These are phyloP conservation scores for Liriodendron chinense DNA, from an alignment of 164 flowering plant species.

Conservation along the genomic window DNA sequence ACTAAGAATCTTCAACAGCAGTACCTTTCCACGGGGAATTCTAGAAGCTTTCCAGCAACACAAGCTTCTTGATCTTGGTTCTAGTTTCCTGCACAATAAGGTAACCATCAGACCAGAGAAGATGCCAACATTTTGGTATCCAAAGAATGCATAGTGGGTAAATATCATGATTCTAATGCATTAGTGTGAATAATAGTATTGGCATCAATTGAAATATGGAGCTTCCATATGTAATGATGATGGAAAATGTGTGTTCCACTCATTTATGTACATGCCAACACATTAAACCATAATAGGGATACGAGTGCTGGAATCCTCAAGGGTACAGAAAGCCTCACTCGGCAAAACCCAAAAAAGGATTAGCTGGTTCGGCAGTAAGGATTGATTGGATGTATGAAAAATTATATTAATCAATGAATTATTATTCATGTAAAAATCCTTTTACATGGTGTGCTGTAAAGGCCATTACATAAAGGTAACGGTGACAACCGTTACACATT, in stretches of 20 bases:
- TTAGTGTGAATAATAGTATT: background rate
- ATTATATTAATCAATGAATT: background rate
- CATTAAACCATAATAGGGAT: background rate
- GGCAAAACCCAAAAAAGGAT: background rate
- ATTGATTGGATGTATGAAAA: background rate
- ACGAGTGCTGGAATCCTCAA: background rate
- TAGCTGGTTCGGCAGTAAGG: background rate
- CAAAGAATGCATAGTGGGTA: background rate
- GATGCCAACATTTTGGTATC: background rate
- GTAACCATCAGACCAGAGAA: constrained; percentile 8
- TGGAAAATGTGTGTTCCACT: background rate
- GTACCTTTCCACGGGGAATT: constrained; percentile 71
- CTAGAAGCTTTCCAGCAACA: constrained; percentile 84
- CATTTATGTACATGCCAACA: background rate
- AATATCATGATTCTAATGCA: constrained; percentile 7
- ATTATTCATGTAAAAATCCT: background rate
- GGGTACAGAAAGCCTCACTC: no score
- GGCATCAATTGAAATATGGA: background rate
- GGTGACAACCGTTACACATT: no score
- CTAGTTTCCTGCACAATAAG: constrained; percentile 62
- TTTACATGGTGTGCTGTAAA: background rate
- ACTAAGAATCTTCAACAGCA: background rate
- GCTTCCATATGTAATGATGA: background rate
- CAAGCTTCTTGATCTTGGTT: constrained; percentile 83
- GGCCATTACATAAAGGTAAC: no score